These are phyloP conservation scores for Loxodes magnus DNA, from an alignment of 73 alveolate species.

Conservation along the genomic window DNA sequence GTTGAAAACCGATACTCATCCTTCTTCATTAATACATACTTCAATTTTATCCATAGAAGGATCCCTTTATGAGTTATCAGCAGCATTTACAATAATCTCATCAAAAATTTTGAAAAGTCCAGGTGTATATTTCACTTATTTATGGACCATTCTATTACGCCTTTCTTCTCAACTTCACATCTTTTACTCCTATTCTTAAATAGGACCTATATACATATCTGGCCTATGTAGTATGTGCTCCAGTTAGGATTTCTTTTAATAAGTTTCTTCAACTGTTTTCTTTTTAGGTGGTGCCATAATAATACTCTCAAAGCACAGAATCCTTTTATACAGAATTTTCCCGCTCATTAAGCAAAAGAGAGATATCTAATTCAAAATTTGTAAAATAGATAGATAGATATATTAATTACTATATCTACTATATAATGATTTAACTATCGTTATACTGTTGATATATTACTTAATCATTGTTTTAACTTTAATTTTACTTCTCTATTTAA, in stretches of 20 bases:
- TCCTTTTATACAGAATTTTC: too few relatives aligned
- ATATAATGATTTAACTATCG: too few relatives aligned
- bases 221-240: constrained; percentile 98
- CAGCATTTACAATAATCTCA: constrained; percentile 98
- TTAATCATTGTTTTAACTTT: too few relatives aligned
- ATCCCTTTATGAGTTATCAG: constrained; percentile 96
- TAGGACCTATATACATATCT: constrained; percentile 96
- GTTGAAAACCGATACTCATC: constrained; percentile 78
- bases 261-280: constrained; percentile 61
- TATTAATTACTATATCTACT: too few relatives aligned
- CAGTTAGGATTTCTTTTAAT: constrained; percentile 87
- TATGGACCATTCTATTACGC: constrained; percentile 12
- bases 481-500: too few relatives aligned
- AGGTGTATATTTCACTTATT: constrained; percentile 17
- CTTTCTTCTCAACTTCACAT: constrained; percentile 84
- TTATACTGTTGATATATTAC: too few relatives aligned
- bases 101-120: constrained; percentile 94
- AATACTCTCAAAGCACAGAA: too few relatives aligned
- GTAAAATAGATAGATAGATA: too few relatives aligned
- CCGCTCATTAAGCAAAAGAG: too few relatives aligned
- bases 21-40: constrained; percentile 62
- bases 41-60: constrained; percentile 70
- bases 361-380: too few relatives aligned
- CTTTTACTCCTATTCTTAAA: constrained; percentile 62
- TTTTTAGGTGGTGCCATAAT: too few relatives aligned